Conservation (phyloP, 768 basidiomycete species). For the Sistotremastrum suecicum region DNA sequence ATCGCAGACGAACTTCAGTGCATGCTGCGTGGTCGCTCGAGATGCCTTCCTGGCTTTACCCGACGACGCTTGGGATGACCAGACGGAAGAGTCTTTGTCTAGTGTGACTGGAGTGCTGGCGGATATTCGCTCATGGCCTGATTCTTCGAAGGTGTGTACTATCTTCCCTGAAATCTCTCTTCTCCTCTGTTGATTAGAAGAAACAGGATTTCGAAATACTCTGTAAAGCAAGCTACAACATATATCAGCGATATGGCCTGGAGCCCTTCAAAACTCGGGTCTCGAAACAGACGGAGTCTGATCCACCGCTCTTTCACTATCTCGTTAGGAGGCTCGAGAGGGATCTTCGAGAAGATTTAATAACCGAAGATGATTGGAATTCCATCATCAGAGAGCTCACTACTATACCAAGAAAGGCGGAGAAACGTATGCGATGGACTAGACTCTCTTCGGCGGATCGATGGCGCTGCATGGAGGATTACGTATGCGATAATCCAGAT, state of each 20-base stretch:
- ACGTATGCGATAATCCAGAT: slow-evolving; percentile 10
- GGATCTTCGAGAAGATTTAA: background rate
- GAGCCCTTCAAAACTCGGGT: slow-evolving; percentile 12
- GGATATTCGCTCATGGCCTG: slow-evolving; percentile 2
- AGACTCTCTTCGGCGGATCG: slow-evolving; percentile 9
- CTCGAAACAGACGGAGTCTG: slow-evolving; percentile 3
- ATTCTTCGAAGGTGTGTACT: slow-evolving; percentile 6
- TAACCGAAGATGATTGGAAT: slow-evolving; percentile 9
- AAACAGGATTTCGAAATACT: slow-evolving; percentile 8
- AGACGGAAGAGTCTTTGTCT: slow-evolving; percentile 12
- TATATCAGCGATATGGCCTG: slow-evolving; percentile 15
- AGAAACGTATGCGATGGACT: slow-evolving; percentile 12
- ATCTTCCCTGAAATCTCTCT: slow-evolving; percentile 1
- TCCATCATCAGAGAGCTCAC: slow-evolving; percentile 10
- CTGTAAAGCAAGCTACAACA: slow-evolving; percentile 12
- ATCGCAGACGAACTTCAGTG: slow-evolving; percentile 2
- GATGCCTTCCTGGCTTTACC: slow-evolving; percentile 11
- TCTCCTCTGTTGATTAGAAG: slow-evolving; percentile 3
- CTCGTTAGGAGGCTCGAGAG: slow-evolving; percentile 12
- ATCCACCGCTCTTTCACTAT: slow-evolving; percentile 13
- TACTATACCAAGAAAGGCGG: slow-evolving; percentile 9
- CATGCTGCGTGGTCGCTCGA: slow-evolving; percentile 8
- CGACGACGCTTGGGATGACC: slow-evolving; percentile 13
- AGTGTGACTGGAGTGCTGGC: slow-evolving; percentile 11
- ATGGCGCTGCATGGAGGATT: slow-evolving; percentile 14